A percentile compares a stretch with the other conserved stretches of the same genome.
Conservation (phyloP, 306 rosid genomes). For the Castanospermum australe region DNA sequence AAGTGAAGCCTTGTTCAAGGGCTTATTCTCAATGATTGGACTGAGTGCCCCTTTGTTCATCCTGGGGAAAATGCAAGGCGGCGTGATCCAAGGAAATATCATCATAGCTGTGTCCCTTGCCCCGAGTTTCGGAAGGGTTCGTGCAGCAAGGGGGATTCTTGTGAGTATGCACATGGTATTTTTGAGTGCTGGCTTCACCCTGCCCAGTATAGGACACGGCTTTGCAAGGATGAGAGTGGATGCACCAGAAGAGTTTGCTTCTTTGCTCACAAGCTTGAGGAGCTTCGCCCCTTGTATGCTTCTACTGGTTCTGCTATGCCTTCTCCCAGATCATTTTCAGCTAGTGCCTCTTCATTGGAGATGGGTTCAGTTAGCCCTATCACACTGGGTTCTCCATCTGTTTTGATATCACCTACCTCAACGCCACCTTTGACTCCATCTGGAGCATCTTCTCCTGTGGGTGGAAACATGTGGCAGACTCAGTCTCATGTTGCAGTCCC, state of each 20-base stretch:
- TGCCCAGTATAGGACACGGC: conserved; percentile 84
- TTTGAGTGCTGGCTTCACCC: conserved; percentile 98
- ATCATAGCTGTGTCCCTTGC: conserved; percentile 85
- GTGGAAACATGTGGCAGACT: conserved; percentile 56
- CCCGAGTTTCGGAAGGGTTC: conserved; percentile 82
- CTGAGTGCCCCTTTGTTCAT: conserved; percentile 93
- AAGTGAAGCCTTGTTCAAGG: conserved; percentile 90
- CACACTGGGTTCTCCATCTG: conserved; percentile 49
- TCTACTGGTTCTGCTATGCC: conserved; percentile 88
- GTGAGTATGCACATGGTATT: conserved; percentile 91
- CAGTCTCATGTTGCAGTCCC: conserved; percentile 53
- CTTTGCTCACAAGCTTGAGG: conserved; percentile 84
- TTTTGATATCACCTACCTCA: conserved; percentile 39
- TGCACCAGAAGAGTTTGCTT: conserved; percentile 82
- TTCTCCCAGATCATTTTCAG: conserved; percentile 62
- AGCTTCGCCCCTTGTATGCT: conserved; percentile 85
- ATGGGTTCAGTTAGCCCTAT: conserved; percentile 50
- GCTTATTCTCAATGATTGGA: conserved; percentile 97
- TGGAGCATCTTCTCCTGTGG: conserved; percentile 54
- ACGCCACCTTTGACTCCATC: conserved; percentile 67
- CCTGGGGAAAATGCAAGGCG: conserved; percentile 92
- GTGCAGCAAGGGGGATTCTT: conserved; percentile 76
- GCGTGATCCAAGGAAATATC: conserved; percentile 78
- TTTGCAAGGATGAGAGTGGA: conserved; percentile 80
- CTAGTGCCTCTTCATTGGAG: conserved; percentile 40